Evolutionary conservation across 345 rosid species (phyloP).

Genomic region (Gynandropsis gynandra): DNA sequence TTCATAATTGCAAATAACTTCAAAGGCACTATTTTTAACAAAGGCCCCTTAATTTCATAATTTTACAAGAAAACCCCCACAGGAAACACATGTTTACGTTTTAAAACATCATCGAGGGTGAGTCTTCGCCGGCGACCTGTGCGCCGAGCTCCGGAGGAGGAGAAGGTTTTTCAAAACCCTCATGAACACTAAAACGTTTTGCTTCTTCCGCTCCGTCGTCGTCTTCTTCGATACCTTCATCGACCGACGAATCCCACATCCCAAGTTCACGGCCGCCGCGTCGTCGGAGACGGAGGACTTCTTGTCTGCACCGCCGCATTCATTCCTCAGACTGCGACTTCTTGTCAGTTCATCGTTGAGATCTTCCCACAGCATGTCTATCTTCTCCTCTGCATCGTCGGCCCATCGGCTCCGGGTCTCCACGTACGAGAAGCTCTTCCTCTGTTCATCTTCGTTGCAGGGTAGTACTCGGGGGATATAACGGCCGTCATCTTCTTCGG

Average conservation of each 20-base stretch:
- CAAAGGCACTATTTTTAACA: not conserved
- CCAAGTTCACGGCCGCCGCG: constrained; percentile 20
- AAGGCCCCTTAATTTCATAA: constrained; percentile 16
- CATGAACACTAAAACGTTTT: constrained; percentile 37
- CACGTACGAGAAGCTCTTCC: constrained; percentile 34
- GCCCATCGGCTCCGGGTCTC: constrained; percentile 23
- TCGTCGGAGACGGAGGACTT: constrained; percentile 8
- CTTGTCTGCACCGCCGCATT: constrained; percentile 3
- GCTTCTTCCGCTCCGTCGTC: constrained; percentile 27
- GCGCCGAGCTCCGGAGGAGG: constrained; percentile 33
- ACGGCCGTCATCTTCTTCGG: constrained; percentile 9
- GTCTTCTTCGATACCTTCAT: constrained; percentile 27
- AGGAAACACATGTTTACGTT: too few species aligned
- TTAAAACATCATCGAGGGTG: constrained; percentile 34
- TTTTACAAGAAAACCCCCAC: not conserved
- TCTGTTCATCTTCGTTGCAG: constrained; percentile 13
- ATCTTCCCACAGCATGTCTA: constrained; percentile 91
- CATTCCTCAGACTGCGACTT: constrained; percentile 23
- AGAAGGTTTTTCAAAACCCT: constrained; percentile 51
- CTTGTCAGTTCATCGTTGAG: constrained; percentile 50
- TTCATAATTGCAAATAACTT: too few species aligned
- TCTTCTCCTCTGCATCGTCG: constrained; percentile 41
- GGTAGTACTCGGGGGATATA: not conserved
- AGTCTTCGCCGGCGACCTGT: constrained; percentile 29
- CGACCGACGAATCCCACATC: constrained; percentile 33